Evolutionary conservation across 1,284 basidiomycete genomes (phyloP).

Genomic region (Butyriboletus appendiculatus): DNA sequence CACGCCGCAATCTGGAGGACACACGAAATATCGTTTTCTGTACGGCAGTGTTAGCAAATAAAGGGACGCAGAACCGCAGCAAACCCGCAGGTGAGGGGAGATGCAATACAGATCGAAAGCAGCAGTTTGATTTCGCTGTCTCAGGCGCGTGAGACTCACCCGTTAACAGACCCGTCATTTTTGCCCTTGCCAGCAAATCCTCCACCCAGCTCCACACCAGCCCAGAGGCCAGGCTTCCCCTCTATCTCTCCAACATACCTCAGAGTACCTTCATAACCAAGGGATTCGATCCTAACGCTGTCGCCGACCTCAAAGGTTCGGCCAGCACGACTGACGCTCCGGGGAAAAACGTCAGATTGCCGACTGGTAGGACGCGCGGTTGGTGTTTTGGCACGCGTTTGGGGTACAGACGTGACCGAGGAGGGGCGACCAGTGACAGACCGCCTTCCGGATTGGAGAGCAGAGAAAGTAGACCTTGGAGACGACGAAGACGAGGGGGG

Average conservation of each 20-base stretch:
- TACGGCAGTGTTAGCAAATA: constrained; percentile 7
- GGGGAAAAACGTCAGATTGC: constrained; percentile 55
- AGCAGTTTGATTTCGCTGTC: background rate
- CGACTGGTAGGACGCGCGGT: constrained; percentile 58
- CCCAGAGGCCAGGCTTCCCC: constrained; percentile 86
- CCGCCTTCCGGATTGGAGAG: constrained; percentile 40
- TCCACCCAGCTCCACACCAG: constrained; percentile 86
- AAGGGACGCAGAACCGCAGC: background rate
- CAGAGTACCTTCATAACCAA: constrained; percentile 83
- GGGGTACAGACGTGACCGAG: constrained; percentile 47
- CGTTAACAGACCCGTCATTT: constrained; percentile 89
- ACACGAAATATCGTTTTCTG: constrained; percentile 86
- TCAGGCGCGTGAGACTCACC: constrained; percentile 54
- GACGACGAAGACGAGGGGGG: constrained; percentile 50
- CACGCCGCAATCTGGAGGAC: constrained; percentile 86
- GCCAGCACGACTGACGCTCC: constrained; percentile 45
- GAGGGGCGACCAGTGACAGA: constrained; percentile 48
- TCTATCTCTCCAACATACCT: constrained; percentile 82
- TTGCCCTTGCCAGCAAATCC: constrained; percentile 93
- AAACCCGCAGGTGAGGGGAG: background rate
- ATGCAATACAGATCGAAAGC: background rate
- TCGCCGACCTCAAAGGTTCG: constrained; percentile 71
- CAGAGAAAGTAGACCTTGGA: constrained; percentile 35
- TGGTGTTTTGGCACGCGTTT: constrained; percentile 54
- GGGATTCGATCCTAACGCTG: constrained; percentile 79